Conservation (phyloP, 805 yeast species). For the Lachancea thermotolerans region DNA sequence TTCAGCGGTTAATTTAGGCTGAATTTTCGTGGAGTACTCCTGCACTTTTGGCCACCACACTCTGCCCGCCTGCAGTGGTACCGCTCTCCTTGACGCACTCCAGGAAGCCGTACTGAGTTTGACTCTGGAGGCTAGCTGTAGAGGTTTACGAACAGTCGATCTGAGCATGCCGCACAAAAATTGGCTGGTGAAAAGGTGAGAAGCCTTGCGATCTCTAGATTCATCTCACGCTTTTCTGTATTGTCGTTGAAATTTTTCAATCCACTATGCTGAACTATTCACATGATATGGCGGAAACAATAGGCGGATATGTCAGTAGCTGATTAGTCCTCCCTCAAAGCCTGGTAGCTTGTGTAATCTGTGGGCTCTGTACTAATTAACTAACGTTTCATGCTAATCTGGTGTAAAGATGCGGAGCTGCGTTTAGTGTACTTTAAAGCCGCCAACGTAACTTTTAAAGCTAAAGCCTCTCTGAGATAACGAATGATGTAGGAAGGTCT, state of each 20-base stretch:
- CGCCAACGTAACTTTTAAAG: too few species aligned
- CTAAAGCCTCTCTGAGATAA: too few species aligned
- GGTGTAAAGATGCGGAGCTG: too few species aligned
- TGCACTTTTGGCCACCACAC: not conserved
- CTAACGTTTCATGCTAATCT: too few species aligned
- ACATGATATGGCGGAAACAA: too few species aligned
- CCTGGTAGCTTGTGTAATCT: too few species aligned
- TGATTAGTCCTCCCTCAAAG: too few species aligned
- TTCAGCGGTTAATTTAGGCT: slow-evolving; percentile 53
- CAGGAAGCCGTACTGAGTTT: not conserved
- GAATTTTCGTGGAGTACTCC: slow-evolving; percentile 18
- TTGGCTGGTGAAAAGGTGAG: not conserved
- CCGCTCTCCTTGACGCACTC: not conserved
- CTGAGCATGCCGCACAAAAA: slow-evolving; percentile 1
- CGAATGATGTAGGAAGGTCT: too few species aligned
- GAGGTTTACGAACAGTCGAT: not conserved
- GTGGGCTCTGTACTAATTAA: too few species aligned
- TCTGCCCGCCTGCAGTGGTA: not conserved
- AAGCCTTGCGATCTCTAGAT: not conserved
- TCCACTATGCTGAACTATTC: not conserved
- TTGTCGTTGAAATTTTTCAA: slow-evolving; percentile 2
- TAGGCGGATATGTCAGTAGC: too few species aligned
- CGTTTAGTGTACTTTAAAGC: too few species aligned
- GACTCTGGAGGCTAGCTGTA: slow-evolving; percentile 1
- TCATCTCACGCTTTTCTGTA: not conserved